Conservation (phyloP, 1,139 yeast species). For the Kazachstania sp. region DNA sequence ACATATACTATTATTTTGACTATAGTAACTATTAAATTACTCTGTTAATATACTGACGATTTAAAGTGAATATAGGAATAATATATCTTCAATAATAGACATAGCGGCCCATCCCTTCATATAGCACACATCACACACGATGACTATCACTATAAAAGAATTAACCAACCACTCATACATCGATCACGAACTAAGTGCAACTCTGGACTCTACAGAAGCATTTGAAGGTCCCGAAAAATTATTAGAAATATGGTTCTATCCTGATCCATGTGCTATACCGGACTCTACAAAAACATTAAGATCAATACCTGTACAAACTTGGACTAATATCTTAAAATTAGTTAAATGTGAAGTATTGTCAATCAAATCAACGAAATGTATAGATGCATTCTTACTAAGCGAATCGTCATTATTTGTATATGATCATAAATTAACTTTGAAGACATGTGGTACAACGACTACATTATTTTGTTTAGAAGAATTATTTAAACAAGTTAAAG, state of each 20-base stretch:
- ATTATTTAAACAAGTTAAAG: constrained; percentile 46
- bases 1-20: too few relatives aligned
- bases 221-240: constrained; percentile 97
- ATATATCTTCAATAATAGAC: too few relatives aligned
- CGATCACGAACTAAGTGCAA: constrained; percentile 71
- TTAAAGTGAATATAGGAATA: too few relatives aligned
- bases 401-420: constrained; percentile 89
- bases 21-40: too few relatives aligned
- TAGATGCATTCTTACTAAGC: constrained; percentile 81
- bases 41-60: too few relatives aligned
- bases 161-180: constrained; percentile 44
- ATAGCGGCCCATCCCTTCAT: background rate
- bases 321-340: constrained; percentile 68
- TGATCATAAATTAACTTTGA: constrained; percentile 74
- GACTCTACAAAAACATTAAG: constrained; percentile 42
- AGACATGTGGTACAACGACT: constrained; percentile 96
- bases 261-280: constrained; percentile 29
- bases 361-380: constrained; percentile 51
- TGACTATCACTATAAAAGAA: constrained; percentile 25
- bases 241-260: constrained; percentile 82
- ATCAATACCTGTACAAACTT: constrained; percentile 52
- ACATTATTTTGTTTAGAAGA: constrained; percentile 69
- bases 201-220: constrained; percentile 79
- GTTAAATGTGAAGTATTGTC: constrained; percentile 88
- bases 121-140: constrained; percentile 5